These are phyloP conservation scores for Cenchrus fungigraminus DNA, from an alignment of 176 grass and related monocot species.

Conservation along the genomic window DNA sequence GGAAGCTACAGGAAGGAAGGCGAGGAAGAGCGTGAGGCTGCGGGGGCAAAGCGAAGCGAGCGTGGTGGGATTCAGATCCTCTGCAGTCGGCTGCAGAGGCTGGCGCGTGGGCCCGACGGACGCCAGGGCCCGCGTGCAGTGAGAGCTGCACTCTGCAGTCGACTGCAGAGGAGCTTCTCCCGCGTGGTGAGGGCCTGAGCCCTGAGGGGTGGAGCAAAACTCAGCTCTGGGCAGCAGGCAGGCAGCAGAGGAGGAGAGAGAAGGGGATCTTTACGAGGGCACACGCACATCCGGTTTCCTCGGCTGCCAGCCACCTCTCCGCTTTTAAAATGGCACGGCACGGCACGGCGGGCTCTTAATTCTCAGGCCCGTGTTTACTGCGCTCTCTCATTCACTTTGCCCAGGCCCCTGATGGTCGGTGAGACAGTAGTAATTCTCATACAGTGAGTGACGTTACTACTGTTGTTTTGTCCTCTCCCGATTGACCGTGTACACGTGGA, in stretches of 20 bases:
- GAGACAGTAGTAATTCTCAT: not conserved
- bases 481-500: not conserved
- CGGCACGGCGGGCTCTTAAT: not conserved
- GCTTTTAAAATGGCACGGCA: constrained; percentile 20
- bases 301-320: constrained; percentile 39
- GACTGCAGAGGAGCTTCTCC: too few species aligned
- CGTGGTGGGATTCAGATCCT: too few species aligned
- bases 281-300: constrained; percentile 32
- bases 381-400: constrained; percentile 25
- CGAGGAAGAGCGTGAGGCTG: constrained; percentile 33
- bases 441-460: not conserved
- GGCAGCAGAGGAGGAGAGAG: not conserved
- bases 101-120: too few species aligned
- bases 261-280: constrained; percentile 36
- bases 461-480: not conserved
- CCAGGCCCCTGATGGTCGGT: constrained; percentile 2
- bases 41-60: constrained; percentile 25
- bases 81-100: too few species aligned
- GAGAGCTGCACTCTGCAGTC: too few species aligned
- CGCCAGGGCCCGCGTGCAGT: too few species aligned
- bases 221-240: constrained; percentile 54
- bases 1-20: constrained; percentile 48
- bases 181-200: not conserved
- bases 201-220: constrained; percentile 48
- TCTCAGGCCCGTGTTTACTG: not conserved